Conservation (phyloP, 208 protist species). For the Naegleria lovaniensis region DNA sequence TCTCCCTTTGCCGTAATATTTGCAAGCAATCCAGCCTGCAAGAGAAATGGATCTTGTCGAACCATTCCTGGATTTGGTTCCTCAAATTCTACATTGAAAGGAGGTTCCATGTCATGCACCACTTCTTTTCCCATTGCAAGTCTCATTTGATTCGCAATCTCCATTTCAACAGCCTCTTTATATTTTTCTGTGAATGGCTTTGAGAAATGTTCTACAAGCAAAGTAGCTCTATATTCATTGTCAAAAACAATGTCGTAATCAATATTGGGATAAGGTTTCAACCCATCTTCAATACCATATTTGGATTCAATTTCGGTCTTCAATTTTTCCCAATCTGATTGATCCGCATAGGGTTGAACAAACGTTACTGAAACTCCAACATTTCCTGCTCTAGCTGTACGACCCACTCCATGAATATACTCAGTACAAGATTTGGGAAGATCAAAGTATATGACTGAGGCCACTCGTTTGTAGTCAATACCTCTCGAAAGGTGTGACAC, state of each 20-base stretch:
- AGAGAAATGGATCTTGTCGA: not conserved
- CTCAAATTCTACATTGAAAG: not conserved
- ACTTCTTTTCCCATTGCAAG: not conserved
- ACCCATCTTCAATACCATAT: not conserved
- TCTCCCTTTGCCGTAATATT: not conserved
- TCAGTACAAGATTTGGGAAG: slow-evolving; percentile 42
- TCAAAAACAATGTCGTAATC: not conserved
- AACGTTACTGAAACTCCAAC: slow-evolving; percentile 77
- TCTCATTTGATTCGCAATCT: not conserved
- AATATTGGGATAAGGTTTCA: not conserved
- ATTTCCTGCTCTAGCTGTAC: slow-evolving; percentile 87
- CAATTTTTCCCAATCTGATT: not conserved
- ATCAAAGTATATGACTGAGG: slow-evolving; percentile 33
- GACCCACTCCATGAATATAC: slow-evolving; percentile 93
- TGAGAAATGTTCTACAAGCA: not conserved
- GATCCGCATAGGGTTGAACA: slow-evolving; percentile 34
- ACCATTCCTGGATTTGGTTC: not conserved
- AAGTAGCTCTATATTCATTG: not conserved
- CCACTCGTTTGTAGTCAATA: slow-evolving; percentile 72
- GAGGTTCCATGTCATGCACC: not conserved
- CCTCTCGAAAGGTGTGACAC: slow-evolving; percentile 41
- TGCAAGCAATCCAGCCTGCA: not conserved
- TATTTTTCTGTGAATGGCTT: not conserved
- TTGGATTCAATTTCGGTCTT: not conserved
- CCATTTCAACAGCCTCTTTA: not conserved